Evolutionary conservation across 345 rosid genomes (phyloP).

Genomic region (Salix purpurea): DNA sequence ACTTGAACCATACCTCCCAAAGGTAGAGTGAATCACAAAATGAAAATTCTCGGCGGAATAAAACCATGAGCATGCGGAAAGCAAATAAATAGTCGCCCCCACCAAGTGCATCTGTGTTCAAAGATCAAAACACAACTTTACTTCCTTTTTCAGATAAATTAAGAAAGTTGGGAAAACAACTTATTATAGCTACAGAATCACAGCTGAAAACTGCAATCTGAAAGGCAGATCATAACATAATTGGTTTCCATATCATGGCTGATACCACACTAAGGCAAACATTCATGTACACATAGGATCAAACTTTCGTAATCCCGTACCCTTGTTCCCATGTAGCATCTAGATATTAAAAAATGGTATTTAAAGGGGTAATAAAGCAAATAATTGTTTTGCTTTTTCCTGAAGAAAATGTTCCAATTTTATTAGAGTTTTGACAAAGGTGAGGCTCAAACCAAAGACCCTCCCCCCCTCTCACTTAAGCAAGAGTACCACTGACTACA

Average conservation of each 20-base stretch:
- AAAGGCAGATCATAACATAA: neutral
- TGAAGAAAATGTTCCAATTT: neutral
- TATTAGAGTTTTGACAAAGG: neutral
- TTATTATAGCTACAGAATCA: conserved; percentile 1
- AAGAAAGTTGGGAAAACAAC: conserved; percentile 4
- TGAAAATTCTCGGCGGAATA: conserved; percentile 92
- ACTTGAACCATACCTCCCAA: conserved; percentile 73
- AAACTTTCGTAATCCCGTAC: neutral
- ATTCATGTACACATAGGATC: neutral
- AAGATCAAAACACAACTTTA: conserved; percentile 8
- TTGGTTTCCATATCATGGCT: neutral
- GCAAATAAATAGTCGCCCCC: conserved; percentile 98
- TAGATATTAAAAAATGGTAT: neutral
- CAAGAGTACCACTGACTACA: neutral
- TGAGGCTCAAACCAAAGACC: neutral
- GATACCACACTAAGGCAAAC: neutral
- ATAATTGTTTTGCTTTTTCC: neutral
- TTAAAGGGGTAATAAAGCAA: neutral
- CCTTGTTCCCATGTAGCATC: neutral
- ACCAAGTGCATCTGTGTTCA: conserved; percentile 70
- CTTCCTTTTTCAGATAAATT: conserved; percentile 1
- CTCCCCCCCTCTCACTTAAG: neutral
- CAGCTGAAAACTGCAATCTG: neutral
- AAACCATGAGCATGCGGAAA: conserved; percentile 92
- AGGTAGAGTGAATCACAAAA: conserved; percentile 92